Evolutionary conservation across 2,329 filamentous ascomycete species (phyloP), one percentile per base, ranked within the genome.

Genomic region (Teratosphaeria zuluensis): DNA sequence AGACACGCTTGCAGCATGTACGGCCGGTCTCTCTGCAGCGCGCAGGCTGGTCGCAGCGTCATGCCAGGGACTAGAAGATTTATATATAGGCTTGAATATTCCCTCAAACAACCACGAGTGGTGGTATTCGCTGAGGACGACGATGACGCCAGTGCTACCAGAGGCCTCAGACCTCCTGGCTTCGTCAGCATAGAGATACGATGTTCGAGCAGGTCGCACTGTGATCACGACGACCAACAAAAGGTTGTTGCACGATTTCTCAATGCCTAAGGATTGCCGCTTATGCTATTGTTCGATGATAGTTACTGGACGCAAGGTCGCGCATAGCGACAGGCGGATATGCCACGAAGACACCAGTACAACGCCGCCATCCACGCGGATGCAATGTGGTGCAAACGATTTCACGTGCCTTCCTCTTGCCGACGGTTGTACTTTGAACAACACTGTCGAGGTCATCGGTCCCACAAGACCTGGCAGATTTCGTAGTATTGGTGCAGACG

Each of bases 1-100:
- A 58, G 53, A 57, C 38, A 59, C 62, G 58, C 61, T 58, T 62
- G 62, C 59, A 60, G 33, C 55, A 53, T 53, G 51, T 33, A 33
- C 59, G 56, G 1, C 28, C 55, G 46, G 55, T 55, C 59, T 42
- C 57, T 59, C 53, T 55, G 62, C 61, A 60, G 54, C 56, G 57
- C 60, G 59, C 61, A 58, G 54, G 16, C 55, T 55, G 60, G 56
- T 59, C 51, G 51, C 51, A 53, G 24, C 51, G 14, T n/a, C 2
- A 48, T 53, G 51, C 31, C 51, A 51, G 48, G 48, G n/a, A 11
- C 48, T 54, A 31, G 28, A 35, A 11, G 24, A 21, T 21, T 35
- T 33, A n/a, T 19, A 31, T 42, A 35, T 46, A 31, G 35, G 35
- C 35, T 38, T 38, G 35, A 38, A 28, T 28, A 28, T 28, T 28